Evolutionary conservation across 768 basidiomycete species (phyloP), one percentile per base, ranked within the genome.

Genomic region (Tulasnella sp.): DNA sequence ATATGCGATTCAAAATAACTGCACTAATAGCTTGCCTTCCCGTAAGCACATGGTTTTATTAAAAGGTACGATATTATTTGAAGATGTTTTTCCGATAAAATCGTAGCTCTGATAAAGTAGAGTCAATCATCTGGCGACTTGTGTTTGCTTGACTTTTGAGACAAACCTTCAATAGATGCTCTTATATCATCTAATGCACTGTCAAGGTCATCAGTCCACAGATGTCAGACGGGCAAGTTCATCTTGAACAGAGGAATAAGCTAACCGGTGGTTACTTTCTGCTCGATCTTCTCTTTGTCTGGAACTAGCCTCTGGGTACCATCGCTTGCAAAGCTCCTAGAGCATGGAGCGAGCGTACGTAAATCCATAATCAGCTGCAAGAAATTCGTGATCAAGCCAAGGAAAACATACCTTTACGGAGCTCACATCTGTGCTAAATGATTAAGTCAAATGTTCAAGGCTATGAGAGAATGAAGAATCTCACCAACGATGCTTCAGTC

Each of bases 131-230:
- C 4, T 13, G 24, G 13, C 4, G n/a, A 25, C 22, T 12, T 25
- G 13, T 29, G 16, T 7, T 37, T 37, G 5, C 16, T 8, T 6
- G 47, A 16, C 22, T 1, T 28, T 27, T 19, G 16, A 9, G 16
- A 32, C 61, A 8, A 25, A 81, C 87, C 90, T 65, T 65, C 61
- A 42, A 93, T 88, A 4, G 84, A 87, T 27, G 74, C 71, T 35
- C 68, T 69, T 53, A 92, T 91, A 58, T 93, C 90, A 54, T 83
- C 82, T 55, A 89, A 63, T 2, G 90, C 90, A 25, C 88, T 91
- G 60, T 5, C 28, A 6, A 45, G 20, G n/a, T 33, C 15, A 32
- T 39, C 46, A 29, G 28, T 31, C 16, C 19, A 19, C 16, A 37
- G 27, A 20, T 43, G 22, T 37, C 12, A 43, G 15, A 29, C 27